phyloP scores from a whole-genome alignment of 2,329 filamentous ascomycete species.

The Ceratocystis alfenasii region DNA sequence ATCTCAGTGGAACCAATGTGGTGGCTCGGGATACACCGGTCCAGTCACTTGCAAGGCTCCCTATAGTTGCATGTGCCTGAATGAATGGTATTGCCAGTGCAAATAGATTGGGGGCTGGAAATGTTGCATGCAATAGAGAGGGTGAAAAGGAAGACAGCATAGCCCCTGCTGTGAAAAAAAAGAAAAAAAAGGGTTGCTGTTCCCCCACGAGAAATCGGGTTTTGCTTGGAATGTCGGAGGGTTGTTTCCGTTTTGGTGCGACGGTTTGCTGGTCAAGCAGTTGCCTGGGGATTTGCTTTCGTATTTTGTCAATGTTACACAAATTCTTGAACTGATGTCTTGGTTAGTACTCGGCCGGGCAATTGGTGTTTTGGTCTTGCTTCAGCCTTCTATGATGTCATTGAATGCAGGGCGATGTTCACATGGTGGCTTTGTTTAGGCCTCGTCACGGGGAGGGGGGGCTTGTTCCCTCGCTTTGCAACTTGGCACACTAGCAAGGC shows the following conservation, averaged over 20 bases:
- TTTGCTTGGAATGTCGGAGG: background rate
- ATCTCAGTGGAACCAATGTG: slow-evolving; percentile 25
- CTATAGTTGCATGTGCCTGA: slow-evolving; percentile 22
- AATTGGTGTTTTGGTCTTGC: background rate
- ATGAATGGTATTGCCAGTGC: slow-evolving; percentile 26
- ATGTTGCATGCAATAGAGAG: background rate
- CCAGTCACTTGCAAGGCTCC: slow-evolving; percentile 23
- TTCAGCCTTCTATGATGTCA: background rate
- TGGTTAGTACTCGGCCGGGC: background rate
- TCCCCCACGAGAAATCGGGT: background rate
- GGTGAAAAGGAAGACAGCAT: background rate
- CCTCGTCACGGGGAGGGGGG: no score
- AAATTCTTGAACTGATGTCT: background rate
- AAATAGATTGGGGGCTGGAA: slow-evolving; percentile 13
- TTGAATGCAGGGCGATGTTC: background rate
- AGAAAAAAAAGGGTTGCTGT: background rate
- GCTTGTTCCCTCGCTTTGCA: background rate
- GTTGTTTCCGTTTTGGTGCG: background rate
- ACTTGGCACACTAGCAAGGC: background rate
- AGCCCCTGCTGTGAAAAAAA: background rate
- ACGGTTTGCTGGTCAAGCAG: background rate
- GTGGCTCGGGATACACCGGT: slow-evolving; percentile 23
- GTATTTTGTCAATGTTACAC: background rate
- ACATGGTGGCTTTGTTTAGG: no score
- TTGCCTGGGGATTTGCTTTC: background rate